Conservation (phyloP, 2,329 filamentous ascomycete species). For the Chaetomium globosum region DNA sequence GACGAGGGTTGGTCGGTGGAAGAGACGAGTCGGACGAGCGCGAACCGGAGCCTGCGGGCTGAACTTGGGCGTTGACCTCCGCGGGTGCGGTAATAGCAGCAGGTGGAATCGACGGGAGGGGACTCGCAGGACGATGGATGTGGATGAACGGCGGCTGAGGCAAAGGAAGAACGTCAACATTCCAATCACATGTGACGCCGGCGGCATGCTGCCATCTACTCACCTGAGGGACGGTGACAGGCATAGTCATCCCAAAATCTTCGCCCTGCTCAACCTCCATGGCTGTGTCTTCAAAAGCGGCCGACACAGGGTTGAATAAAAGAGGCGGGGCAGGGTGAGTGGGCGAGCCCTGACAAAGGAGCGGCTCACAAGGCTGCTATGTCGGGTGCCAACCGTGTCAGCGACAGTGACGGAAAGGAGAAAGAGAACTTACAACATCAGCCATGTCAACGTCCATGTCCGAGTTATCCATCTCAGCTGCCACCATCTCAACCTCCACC, state of each 20-base stretch:
- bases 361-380: slow-evolving; percentile 1
- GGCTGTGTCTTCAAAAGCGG: slow-evolving; percentile 11
- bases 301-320: slow-evolving; percentile 7
- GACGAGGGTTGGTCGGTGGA: background rate
- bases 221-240: background rate
- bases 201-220: background rate
- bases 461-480: no score
- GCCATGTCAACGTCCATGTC: background rate
- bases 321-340: background rate
- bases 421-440: background rate
- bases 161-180: background rate
- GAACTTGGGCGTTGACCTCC: background rate
- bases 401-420: background rate
- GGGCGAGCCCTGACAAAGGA: slow-evolving; percentile 1
- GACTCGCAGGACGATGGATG: background rate
- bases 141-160: background rate
- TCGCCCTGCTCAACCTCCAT: background rate
- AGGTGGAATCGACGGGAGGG: background rate
- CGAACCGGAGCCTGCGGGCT: background rate
- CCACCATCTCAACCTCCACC: background rate
- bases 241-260: background rate
- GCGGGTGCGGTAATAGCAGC: background rate
- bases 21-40: background rate
- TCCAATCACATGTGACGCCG: background rate
- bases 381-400: background rate